A percentile compares a stretch with the other conserved stretches of the same genome.
Evolutionary conservation across 768 basidiomycete species (phyloP).

Genomic region (Leccinum rimulosum): DNA sequence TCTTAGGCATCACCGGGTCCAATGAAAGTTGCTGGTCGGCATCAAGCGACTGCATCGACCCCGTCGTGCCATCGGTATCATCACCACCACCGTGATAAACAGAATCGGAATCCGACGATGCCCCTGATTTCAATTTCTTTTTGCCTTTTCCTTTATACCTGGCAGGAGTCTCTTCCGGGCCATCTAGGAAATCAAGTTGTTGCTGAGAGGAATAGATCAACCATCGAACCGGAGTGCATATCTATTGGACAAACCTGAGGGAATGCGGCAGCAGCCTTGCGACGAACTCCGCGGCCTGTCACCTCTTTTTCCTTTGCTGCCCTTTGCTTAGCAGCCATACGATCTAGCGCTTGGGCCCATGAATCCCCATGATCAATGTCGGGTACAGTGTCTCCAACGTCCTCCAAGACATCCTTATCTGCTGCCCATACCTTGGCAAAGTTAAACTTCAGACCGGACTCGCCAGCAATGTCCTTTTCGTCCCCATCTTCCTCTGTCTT

Average conservation of each 20-base stretch:
- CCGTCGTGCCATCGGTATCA: conserved; percentile 25
- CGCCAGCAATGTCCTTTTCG: conserved; percentile 47
- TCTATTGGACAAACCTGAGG: conserved; percentile 26
- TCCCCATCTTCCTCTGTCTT: conserved; percentile 75
- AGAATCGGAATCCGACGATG: conserved; percentile 42
- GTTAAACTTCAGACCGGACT: conserved; percentile 62
- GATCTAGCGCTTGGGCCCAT: conserved; percentile 72
- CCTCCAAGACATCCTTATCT: conserved; percentile 68
- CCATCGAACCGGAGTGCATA: not conserved
- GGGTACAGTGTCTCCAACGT: conserved; percentile 52
- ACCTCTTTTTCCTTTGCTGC: conserved; percentile 45
- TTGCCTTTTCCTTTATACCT: conserved; percentile 36
- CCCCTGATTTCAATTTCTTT: conserved; percentile 34
- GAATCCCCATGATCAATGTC: conserved; percentile 62
- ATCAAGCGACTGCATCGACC: conserved; percentile 17
- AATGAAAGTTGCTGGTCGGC: conserved; percentile 4
- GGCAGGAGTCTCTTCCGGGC: conserved; percentile 37
- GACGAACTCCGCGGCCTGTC: conserved; percentile 73
- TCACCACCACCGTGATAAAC: conserved; percentile 16
- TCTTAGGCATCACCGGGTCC: not conserved
- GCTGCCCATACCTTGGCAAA: conserved; percentile 94
- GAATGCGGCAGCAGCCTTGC: conserved; percentile 60
- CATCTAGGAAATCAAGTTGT: conserved; percentile 32
- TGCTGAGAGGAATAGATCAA: conserved; percentile 19
- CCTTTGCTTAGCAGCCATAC: conserved; percentile 41